Evolutionary conservation across 148 eudicot genomes (phyloP).

Genomic region (Pouteria glomerata): DNA sequence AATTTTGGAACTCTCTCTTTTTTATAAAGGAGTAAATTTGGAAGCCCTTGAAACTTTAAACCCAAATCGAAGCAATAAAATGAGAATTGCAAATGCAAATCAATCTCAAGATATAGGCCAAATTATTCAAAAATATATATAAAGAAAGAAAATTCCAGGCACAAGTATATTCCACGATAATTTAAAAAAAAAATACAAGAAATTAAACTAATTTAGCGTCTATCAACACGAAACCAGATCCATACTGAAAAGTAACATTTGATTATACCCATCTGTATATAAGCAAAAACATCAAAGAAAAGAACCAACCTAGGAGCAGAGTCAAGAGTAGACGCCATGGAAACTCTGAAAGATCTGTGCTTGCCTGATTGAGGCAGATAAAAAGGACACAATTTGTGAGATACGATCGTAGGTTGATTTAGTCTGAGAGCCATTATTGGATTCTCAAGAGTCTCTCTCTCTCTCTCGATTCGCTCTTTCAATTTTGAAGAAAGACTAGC

Average conservation of each 20-base stretch:
- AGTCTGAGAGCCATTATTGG: conserved; percentile 33
- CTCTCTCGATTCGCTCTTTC: conserved; percentile 2
- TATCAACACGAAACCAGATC: neutral
- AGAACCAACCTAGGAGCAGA: conserved; percentile 29
- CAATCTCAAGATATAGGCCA: neutral
- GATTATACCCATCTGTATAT: neutral
- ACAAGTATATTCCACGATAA: too few relatives aligned
- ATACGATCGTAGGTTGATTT: conserved; percentile 7
- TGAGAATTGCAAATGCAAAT: neutral
- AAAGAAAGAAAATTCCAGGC: neutral
- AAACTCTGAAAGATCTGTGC: conserved; percentile 39
- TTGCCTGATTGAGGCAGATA: conserved; percentile 1
- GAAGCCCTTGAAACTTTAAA: neutral
- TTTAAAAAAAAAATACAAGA: neutral
- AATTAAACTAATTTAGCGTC: neutral
- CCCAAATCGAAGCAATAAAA: neutral
- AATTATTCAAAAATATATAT: neutral
- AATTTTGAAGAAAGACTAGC: too few relatives aligned
- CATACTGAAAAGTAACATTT: neutral
- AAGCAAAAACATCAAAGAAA: neutral
- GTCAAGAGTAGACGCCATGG: conserved; percentile 38
- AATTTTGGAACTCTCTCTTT: too few relatives aligned
- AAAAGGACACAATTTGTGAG: conserved; percentile 22
- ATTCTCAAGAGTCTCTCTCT: conserved; percentile 5
- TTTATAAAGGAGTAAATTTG: too few relatives aligned